Evolutionary conservation across 345 rosid genomes (phyloP).

Genomic region (Hibiscus trionum): DNA sequence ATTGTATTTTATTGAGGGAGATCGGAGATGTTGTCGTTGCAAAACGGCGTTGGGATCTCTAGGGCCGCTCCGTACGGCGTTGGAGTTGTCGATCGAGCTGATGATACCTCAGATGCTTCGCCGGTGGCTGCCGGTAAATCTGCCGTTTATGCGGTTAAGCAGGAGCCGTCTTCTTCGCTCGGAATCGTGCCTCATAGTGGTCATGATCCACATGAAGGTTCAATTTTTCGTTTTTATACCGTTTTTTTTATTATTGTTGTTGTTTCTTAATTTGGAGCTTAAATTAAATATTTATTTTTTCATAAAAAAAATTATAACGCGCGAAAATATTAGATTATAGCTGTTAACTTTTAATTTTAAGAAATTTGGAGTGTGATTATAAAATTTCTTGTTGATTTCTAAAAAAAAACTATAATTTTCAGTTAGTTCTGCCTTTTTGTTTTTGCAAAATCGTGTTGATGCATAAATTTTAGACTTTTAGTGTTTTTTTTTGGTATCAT

Average conservation of each 20-base stretch:
- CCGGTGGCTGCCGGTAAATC: not conserved
- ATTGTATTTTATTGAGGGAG: slow-evolving; percentile 12
- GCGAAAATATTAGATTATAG: not conserved
- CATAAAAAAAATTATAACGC: not conserved
- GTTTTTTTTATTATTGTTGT: not conserved
- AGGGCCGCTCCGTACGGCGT: slow-evolving; percentile 23
- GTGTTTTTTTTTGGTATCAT: too few relatives aligned
- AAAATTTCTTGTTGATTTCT: not conserved
- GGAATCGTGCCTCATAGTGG: slow-evolving; percentile 44
- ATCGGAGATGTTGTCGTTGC: slow-evolving; percentile 46
- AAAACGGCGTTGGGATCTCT: slow-evolving; percentile 39
- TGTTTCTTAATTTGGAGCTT: not conserved
- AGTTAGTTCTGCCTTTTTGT: not conserved
- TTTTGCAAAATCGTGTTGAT: not conserved
- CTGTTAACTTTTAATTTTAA: too few relatives aligned
- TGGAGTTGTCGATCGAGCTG: slow-evolving; percentile 30
- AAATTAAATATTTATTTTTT: not conserved
- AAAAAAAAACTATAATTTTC: not conserved
- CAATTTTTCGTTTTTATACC: not conserved
- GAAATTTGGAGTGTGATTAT: not conserved
- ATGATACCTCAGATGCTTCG: slow-evolving; percentile 16
- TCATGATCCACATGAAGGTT: slow-evolving; percentile 34
- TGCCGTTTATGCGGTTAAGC: slow-evolving; percentile 27
- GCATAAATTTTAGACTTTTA: not conserved
- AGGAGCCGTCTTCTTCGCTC: slow-evolving; percentile 44